Conservation (phyloP, 2,329 filamentous ascomycete species). For the Aspergillus amoenus region DNA sequence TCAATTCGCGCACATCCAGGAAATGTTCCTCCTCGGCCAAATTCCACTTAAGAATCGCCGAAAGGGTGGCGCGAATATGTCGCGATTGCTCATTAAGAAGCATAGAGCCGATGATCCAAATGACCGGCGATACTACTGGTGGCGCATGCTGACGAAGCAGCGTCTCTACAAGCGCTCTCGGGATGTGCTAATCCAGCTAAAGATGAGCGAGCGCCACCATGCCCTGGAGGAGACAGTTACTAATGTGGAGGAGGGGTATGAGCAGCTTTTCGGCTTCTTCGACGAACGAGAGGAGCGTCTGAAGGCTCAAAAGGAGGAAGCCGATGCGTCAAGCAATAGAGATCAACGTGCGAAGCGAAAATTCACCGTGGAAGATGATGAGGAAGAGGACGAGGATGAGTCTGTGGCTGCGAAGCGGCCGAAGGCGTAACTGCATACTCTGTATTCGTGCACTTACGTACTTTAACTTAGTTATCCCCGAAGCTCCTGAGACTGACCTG, state of each 20-base stretch:
- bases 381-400: slow-evolving; percentile 22
- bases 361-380: slow-evolving; percentile 32
- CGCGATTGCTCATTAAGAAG: slow-evolving; percentile 51
- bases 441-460: neutral
- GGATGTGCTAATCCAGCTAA: slow-evolving; percentile 60
- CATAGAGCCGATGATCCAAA: slow-evolving; percentile 50
- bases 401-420: slow-evolving; percentile 28
- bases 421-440: slow-evolving; percentile 24
- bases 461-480: neutral
- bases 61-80: slow-evolving; percentile 49
- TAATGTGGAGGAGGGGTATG: slow-evolving; percentile 60
- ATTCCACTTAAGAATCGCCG: slow-evolving; percentile 53
- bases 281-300: slow-evolving; percentile 30
- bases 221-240: slow-evolving; percentile 60
- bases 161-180: slow-evolving; percentile 61
- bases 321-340: slow-evolving; percentile 17
- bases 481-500: neutral
- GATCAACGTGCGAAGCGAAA: slow-evolving; percentile 31
- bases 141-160: slow-evolving; percentile 63
- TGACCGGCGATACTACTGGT: slow-evolving; percentile 64
- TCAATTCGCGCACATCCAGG: slow-evolving; percentile 62
- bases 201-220: slow-evolving; percentile 55
- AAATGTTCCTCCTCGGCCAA: slow-evolving; percentile 61
- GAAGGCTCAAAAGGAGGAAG: slow-evolving; percentile 26
- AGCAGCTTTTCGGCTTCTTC: slow-evolving; percentile 51